phyloP scores from a whole-genome alignment of 805 yeast species.

The Candida pini region DNA sequence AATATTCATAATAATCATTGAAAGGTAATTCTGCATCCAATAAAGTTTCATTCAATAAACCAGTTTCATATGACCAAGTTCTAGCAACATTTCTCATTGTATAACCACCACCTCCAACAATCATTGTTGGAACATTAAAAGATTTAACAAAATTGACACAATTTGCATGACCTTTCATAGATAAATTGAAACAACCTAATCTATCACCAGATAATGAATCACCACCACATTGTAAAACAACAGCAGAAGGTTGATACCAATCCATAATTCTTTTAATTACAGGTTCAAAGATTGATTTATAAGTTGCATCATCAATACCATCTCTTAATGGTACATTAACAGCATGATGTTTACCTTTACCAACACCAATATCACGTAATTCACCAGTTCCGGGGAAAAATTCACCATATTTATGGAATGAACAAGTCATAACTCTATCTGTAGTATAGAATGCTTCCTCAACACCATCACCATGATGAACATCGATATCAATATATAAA shows the following conservation, averaged over 20 bases:
- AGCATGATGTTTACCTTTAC: conserved; percentile 76
- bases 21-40: conserved; percentile 79
- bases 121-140: conserved; percentile 85
- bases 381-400: conserved; percentile 94
- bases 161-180: conserved; percentile 93
- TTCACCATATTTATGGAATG: conserved; percentile 90
- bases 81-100: conserved; percentile 96
- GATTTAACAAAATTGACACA: conserved; percentile 85
- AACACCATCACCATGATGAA: conserved; percentile 94
- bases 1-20: conserved; percentile 95
- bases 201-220: conserved; percentile 95
- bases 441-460: conserved; percentile 92
- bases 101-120: conserved; percentile 97
- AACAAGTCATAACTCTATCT: conserved; percentile 84
- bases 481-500: conserved; percentile 81
- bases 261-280: conserved; percentile 69
- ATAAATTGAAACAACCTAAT: conserved; percentile 90
- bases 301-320: conserved; percentile 89
- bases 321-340: conserved; percentile 85
- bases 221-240: conserved; percentile 98
- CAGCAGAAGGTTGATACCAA: conserved; percentile 92
- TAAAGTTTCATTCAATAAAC: conserved; percentile 73
- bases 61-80: conserved; percentile 92
- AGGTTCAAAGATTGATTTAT: conserved; percentile 85
- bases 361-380: conserved; percentile 76